Evolutionary conservation across 202 grass and related monocot genomes (phyloP).

Genomic region (Zizania palustris): DNA sequence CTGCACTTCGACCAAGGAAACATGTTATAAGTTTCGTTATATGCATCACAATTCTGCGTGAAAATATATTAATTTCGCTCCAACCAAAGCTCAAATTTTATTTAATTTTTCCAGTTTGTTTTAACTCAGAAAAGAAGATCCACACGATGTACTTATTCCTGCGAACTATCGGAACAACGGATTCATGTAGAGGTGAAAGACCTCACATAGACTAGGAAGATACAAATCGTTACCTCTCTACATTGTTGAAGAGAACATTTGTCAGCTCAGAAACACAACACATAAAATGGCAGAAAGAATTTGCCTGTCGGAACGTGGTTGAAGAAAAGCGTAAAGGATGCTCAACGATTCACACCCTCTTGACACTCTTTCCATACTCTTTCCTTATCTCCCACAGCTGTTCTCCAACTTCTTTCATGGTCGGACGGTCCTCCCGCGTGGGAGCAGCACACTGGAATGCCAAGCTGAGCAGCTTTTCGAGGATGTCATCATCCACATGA

Average conservation of each 20-base stretch:
- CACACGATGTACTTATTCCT: too few species aligned
- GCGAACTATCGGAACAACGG: background rate
- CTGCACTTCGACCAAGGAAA: too few species aligned
- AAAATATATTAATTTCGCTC: too few species aligned
- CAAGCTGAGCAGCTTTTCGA: conserved; percentile 67
- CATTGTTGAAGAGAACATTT: conserved; percentile 32
- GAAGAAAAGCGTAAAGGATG: background rate
- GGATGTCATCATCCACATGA: conserved; percentile 63
- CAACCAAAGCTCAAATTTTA: too few species aligned
- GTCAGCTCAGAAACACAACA: conserved; percentile 31
- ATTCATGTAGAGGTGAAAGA: background rate
- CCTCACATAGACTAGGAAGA: background rate
- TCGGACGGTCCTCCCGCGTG: conserved; percentile 74
- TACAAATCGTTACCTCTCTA: conserved; percentile 8
- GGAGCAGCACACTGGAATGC: conserved; percentile 91
- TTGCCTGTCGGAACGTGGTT: background rate
- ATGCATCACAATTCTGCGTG: too few species aligned
- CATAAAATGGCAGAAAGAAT: conserved; percentile 12
- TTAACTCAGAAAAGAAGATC: too few species aligned
- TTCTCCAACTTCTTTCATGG: conserved; percentile 91
- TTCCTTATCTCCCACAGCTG: conserved; percentile 97
- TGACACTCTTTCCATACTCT: conserved; percentile 59
- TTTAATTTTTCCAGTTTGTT: too few species aligned
- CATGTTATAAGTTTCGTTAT: too few species aligned
- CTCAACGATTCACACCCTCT: conserved; percentile 27